Evolutionary conservation across 306 rosid species (phyloP), one percentile per base, ranked within the genome.

Genomic region (Cucurbita argyrosperma): DNA sequence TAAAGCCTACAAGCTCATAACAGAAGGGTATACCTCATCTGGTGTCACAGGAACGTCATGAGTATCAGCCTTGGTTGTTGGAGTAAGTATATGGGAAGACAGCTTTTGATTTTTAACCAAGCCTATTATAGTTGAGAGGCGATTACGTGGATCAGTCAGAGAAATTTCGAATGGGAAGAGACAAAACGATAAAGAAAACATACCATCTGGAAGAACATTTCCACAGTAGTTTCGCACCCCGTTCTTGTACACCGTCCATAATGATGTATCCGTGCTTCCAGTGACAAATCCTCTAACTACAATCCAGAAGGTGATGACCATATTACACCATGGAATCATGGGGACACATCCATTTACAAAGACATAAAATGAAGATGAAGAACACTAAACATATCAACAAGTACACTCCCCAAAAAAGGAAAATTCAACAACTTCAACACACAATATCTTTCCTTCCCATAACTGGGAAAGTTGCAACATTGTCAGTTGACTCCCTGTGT

Each of bases 181-280:
- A 9, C 19, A 19, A 39, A 2, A 72, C 38, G 58, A 35, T n/a
- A 21, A 40, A 38, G 66, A 61, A 30, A 51, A 49, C 81, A 1
- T 79, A 94, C 99, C 95, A 45, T 91, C 99, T 45, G 92, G 88
- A 30, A 94, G 88, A 76, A 74, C 86, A 69, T 94, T 94, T 83
- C 95, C 91, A 79, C 99, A 94, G 71, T 94, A 94, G 77, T 85
- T 88, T 15, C 95, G 86, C 72, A 76, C 75, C 45, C 99, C 97
- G 8, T 84, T 90, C 19, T 85, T 82, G 86, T 94, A 94, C 78
- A 91, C 92, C 7, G 96, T 94, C 99, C 99, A 94, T 78, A 94
- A 78, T 18, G 96, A 91, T 9, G 99, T 94, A 81, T 94, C 99
- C 0, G 99, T 94, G 71, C 97, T 94, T 82, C 99, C 99, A n/a